These are phyloP conservation scores for Cokeromyces recurvatus DNA, from an alignment of 371 early-diverging fungal species.

Conservation along the genomic window DNA sequence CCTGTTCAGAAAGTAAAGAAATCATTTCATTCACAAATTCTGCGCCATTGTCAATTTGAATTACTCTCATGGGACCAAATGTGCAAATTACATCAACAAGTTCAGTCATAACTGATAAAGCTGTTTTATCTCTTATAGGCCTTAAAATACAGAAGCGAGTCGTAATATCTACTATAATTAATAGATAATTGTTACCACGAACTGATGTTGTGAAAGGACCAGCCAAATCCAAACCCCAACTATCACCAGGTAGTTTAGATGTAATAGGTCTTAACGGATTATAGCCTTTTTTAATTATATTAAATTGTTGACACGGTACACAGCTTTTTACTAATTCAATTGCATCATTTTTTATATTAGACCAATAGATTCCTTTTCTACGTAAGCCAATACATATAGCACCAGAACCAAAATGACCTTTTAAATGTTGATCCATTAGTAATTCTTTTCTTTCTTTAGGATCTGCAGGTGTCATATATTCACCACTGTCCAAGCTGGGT, in stretches of 20 bases:
- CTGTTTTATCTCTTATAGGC: slow-evolving; percentile 10
- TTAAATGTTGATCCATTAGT: not conserved
- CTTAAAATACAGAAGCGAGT: slow-evolving; percentile 11
- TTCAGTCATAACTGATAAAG: not conserved
- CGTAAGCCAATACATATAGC: slow-evolving; percentile 1
- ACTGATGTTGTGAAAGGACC: slow-evolving; percentile 4
- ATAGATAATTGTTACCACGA: not conserved
- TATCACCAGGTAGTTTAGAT: not conserved
- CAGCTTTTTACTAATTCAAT: not conserved
- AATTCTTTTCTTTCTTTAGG: no score
- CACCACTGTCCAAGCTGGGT: no score
- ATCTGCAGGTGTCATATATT: no score
- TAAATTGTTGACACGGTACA: not conserved
- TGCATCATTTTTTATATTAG: not conserved
- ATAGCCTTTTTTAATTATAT: not conserved
- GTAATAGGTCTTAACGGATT: not conserved
- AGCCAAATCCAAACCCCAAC: slow-evolving; percentile 1
- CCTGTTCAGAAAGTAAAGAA: not conserved
- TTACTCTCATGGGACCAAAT: not conserved
- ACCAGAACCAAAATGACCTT: slow-evolving; percentile 15
- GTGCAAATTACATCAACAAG: slow-evolving; percentile 1
- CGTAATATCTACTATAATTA: slow-evolving; percentile 10
- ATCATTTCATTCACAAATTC: not conserved
- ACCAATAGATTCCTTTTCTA: not conserved
- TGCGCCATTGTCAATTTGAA: slow-evolving; percentile 6